Evolutionary conservation across 2,329 filamentous ascomycete genomes (phyloP).

Genomic region (Lachnellula occidentalis): DNA sequence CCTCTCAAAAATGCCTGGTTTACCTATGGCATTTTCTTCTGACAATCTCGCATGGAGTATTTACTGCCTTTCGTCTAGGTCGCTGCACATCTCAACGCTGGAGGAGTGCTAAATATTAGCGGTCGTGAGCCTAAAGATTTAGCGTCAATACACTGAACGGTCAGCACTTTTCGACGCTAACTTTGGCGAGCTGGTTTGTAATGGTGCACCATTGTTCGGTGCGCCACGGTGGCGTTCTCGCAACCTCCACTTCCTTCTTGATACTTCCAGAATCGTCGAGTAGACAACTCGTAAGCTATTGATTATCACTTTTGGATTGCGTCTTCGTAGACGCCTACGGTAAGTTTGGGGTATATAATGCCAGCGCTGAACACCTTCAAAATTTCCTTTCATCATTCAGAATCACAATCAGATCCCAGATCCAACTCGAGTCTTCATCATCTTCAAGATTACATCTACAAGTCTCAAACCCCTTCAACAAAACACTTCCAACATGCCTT

Average conservation of each 20-base stretch:
- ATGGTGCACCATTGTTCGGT: background rate
- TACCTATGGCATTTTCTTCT: no score
- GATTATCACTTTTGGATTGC: constrained; percentile 21
- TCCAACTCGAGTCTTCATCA: constrained; percentile 2
- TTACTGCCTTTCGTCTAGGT: no score
- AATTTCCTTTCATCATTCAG: constrained; percentile 22
- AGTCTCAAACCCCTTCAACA: background rate
- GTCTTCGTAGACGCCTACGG: constrained; percentile 18
- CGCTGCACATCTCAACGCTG: no score
- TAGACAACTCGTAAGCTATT: constrained; percentile 14
- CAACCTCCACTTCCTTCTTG: constrained; percentile 15
- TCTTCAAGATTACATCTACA: background rate
- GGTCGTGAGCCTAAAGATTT: no score
- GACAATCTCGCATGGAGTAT: no score
- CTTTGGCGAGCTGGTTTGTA: background rate
- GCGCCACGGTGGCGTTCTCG: background rate
- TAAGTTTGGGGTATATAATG: constrained; percentile 16
- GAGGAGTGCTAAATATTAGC: no score
- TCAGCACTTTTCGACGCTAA: no score
- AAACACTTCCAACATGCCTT: constrained; percentile 22
- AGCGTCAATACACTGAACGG: no score
- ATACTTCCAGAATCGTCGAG: constrained; percentile 14
- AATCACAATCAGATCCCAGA: constrained; percentile 12
- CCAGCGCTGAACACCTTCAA: constrained; percentile 1
- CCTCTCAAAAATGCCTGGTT: no score